Base-by-base conservation (phyloP, 805 yeast species). In the Yamadazyma tumulicola region DNA sequence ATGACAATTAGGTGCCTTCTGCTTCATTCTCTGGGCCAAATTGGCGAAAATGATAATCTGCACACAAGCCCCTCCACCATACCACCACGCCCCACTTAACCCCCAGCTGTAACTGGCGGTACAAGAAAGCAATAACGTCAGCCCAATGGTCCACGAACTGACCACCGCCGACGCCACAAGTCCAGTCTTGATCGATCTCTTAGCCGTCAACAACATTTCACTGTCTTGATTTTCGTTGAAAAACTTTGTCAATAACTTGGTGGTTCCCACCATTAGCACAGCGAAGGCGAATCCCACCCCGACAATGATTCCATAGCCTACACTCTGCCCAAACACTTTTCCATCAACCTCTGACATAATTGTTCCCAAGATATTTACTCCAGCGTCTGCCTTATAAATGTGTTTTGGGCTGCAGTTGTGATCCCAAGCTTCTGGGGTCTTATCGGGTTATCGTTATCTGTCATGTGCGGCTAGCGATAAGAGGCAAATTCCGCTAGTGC, bases 81-180 rank as follows among this genome's bases (percentile, higher is more conserved):
- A 67, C 39, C 57, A 46, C 29, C 68, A 70, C 21, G 41, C 39
- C 5, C 61, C 47, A 60, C 64, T 52, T 3, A 58, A 51, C 3
- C 64, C 59, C 8, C 65, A 30, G 1, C 54, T 9, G 26, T 41
- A 41, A 2, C 41, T 28, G 1, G 33, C 23, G 1, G 41, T 37
- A 29, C 37, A 31, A 15, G 34, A 27, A 9, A 39, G 27, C 1
- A 26, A 67, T 15, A 70, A 46, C 2, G 74, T 69, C n/a, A 67
- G 64, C 5, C 70, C 66, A 71, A 73, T 42, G 59, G 69, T 65
- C 76, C 75, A 72, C 19, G 61, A 49, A 16, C 64, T 55, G 4
- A 69, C 67, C 24, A 67, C 66, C 5, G 69, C 69, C 18, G 64
- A 59, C 12, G 65, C 60, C 30, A 67, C 56, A 11, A 69, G 38